Evolutionary conservation across 192 early-diverging fungal genomes (phyloP), one percentile per base, ranked within the genome.

Genomic region (Linnemannia zychae): DNA sequence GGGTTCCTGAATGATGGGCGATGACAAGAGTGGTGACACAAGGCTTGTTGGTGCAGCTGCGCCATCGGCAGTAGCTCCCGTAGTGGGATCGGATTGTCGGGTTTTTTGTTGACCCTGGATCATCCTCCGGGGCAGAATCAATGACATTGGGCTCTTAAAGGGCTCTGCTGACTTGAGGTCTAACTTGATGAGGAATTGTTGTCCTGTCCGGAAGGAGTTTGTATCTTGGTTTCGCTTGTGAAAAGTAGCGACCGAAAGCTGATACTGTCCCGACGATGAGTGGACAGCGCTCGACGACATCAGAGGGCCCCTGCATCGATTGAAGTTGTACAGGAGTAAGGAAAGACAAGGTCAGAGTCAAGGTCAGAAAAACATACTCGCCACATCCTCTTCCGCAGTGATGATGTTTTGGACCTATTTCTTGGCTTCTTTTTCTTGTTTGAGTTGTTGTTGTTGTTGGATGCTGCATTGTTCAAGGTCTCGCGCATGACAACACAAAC

Each of bases 201-300:
- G 82, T 17, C 82, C 82, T 20, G 82, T 84, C 67, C 82, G 53
- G 57, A 84, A 84, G 17, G 82, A 84, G 66, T 79, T 84, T 63
- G 82, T 84, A 57, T 84, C 82, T 60, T 84, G 82, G 46, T 84
- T 84, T 18, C 81, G 71, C 28, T 83, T 83, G 47, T 83, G 81
- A 34, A 83, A 83, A 40, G 81, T 83, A n/a, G 81, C 81, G 18
- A 78, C 81, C 38, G 76, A 47, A 20, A 83, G 81, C 12, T 73
- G 75, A 50, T 83, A 83, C 49, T 83, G 70, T 46, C 81, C 76
- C 48, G 81, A 77, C 15, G 79, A 15, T 9, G 70, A 48, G 15
- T 67, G 48, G 16, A 68, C 37, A 5, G 67, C 57, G 28, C 13
- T 63, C 3, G 81, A 82, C 5, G 81, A 73, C 67, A 68, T 38